phyloP scores from a whole-genome alignment of 371 early-diverging fungal species.

The Sporodiniella umbellata region DNA sequence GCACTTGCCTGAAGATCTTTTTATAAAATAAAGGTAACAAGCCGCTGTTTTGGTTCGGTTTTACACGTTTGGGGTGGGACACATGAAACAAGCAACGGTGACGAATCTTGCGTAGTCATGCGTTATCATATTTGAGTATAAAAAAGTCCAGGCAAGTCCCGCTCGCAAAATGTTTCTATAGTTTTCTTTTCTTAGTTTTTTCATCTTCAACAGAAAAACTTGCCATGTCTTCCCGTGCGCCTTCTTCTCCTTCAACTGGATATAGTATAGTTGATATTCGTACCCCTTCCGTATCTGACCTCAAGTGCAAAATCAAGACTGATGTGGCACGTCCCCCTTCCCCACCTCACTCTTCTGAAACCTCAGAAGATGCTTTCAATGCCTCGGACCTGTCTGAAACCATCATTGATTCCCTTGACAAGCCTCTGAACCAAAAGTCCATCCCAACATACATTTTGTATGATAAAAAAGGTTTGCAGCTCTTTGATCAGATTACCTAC shows the following conservation, averaged over 20 bases:
- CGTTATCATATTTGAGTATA: neutral
- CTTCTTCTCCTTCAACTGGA: conserved; percentile 27
- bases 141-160: neutral
- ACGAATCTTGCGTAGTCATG: neutral
- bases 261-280: conserved; percentile 43
- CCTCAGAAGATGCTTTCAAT: conserved; percentile 40
- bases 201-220: conserved; percentile 22
- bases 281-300: neutral
- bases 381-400: conserved; percentile 39
- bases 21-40: no score
- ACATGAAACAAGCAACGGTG: no score
- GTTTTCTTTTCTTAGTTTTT: neutral
- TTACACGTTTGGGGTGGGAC: no score
- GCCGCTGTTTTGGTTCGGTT: no score
- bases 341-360: conserved; percentile 27
- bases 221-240: conserved; percentile 15
- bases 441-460: conserved; percentile 80
- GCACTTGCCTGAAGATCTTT: no score
- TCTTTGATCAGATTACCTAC: conserved; percentile 88
- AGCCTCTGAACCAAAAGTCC: conserved; percentile 36
- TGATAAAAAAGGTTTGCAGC: conserved; percentile 77
- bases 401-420: conserved; percentile 44
- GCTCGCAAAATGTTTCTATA: neutral
- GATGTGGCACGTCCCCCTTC: conserved; percentile 6
- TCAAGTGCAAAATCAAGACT: neutral